Base-by-base conservation (phyloP, 2,329 filamentous ascomycete genomes). In the Hypoxylon sp. region DNA sequence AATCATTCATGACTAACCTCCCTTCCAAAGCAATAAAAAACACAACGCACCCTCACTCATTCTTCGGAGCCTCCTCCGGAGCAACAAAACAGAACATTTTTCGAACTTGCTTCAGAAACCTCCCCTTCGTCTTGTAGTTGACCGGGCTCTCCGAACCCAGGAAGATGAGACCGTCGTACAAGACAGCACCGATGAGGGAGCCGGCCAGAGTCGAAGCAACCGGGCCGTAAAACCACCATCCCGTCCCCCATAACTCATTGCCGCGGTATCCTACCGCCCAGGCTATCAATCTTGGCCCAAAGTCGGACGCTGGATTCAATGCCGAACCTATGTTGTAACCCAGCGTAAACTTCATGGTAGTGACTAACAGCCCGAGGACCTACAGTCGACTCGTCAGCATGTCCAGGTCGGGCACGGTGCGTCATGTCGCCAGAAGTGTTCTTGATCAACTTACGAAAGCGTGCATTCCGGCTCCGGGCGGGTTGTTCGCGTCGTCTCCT, bases 301-400 rank as follows among this genome's bases (percentile, higher is more conserved):
- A 72, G 26, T 76, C 74, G 3, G 73, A 73, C 0, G 74, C 75
- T 11, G 74, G 73, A 23, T 75, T 77, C 50, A 77, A 48, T 0
- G 74, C 70, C 3, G 73, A 71, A 2, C 73, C 75, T 4, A 71
- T 74, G 38, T 75, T 76, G 35, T 74, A 74, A 0, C 72, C 74
- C 1, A 77, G 50, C 0, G 71, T 71, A 46, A 76, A 73, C 53
- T 74, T 75, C 18, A 76, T 64, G 1, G 70, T 72, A 0, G 72
- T 70, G 2, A 75, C 62, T 2, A 77, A 55, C 17, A 77, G 59
- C 4, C 75, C 74, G 2, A 77, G 58, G 0, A 76, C 65, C 24
- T 63, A 49, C 9, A 27, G 18, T 7, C 20, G 15, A 2, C 7
- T 31, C 18, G 17, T 48, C 23, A 58, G 48, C 13, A 18, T 43